Base-by-base conservation (phyloP, 495 filamentous ascomycete species). In the Cryomyces antarcticus region DNA sequence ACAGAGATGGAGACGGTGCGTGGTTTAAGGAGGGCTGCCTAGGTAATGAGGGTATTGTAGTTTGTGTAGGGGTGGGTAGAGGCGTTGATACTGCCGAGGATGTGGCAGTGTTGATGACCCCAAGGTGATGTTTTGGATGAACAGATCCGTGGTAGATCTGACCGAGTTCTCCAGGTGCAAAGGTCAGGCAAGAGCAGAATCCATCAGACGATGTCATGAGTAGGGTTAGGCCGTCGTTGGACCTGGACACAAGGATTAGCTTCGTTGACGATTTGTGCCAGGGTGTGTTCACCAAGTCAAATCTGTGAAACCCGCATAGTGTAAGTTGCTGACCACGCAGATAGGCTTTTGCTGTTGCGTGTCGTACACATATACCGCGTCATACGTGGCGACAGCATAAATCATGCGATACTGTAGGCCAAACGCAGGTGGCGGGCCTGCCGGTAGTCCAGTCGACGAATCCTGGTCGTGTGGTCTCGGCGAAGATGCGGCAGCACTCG, bases 121-220 rank as follows among this genome's bases (percentile, higher is more conserved):
- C 46, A 27, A 49, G 50, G 42, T 51, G 48, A 36, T 51, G 44
- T n/a, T 43, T 67, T 51, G 64, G 63, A 11, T 67, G 60, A 51
- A 64, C 57, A 7, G 79, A 67, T 7, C 81, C 80, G 7, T 72
- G 78, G 57, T 93, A 93, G 10, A 72, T 57, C 49, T 87, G 76
- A n/a, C 92, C 92, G 5, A 99, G 64, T 55, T 99, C 92, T 13
- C 82, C 82, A 4, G 79, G 66, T 5, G 71, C 57, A 56, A 99
- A 99, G 0, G 84, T 74, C 24, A 99, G 66, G 0, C 82, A 77
- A 0, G 92, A 99, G 54, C 92, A 96, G 62, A 95, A 99, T 0
- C 92, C 92, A 55, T 99, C 92, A 0, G 92, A 94, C 1, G 92
- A 96, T 42, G 82, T 87, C 71, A 99, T 95, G 31, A 96, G 67